Conservation (phyloP, 768 basidiomycete species). For the Lyophyllum decastes region DNA sequence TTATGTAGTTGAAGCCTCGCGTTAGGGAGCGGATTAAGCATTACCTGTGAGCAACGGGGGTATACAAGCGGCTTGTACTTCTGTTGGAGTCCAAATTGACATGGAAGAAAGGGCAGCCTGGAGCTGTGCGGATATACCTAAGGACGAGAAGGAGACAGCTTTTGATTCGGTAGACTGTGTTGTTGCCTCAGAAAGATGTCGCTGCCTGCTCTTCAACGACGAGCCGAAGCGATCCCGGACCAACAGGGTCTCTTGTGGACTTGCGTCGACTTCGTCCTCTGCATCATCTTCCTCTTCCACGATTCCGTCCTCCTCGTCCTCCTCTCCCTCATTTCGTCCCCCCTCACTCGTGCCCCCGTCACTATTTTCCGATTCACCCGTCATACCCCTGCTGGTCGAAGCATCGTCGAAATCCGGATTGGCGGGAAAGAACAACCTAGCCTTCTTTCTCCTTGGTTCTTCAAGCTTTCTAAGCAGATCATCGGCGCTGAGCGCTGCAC, state of each 20-base stretch:
- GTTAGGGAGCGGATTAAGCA: slow-evolving; percentile 13
- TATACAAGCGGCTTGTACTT: slow-evolving; percentile 89
- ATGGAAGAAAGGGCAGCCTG: slow-evolving; percentile 70
- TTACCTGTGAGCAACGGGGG: slow-evolving; percentile 80
- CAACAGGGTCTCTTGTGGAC: neutral
- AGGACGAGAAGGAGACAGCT: slow-evolving; percentile 46
- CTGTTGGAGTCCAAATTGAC: slow-evolving; percentile 85
- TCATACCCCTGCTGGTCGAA: neutral
- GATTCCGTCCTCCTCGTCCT: slow-evolving; percentile 12
- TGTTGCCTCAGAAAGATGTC: neutral
- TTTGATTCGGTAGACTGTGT: slow-evolving; percentile 2
- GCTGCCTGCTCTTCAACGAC: slow-evolving; percentile 5
- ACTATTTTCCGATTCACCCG: neutral
- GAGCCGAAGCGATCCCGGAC: slow-evolving; percentile 11
- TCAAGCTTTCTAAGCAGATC: slow-evolving; percentile 51
- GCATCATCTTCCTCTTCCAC: slow-evolving; percentile 12
- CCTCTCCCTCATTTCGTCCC: slow-evolving; percentile 2
- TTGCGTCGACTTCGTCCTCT: neutral
- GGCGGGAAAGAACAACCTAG: slow-evolving; percentile 22
- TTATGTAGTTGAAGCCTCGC: neutral
- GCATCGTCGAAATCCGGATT: slow-evolving; percentile 21
- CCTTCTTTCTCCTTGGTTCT: slow-evolving; percentile 38
- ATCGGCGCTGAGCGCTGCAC: slow-evolving; percentile 38
- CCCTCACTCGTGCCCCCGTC: slow-evolving; percentile 2
- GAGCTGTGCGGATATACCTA: slow-evolving; percentile 63